Base-by-base conservation (phyloP, 768 basidiomycete species). In the Hydnomerulius pinastri region DNA sequence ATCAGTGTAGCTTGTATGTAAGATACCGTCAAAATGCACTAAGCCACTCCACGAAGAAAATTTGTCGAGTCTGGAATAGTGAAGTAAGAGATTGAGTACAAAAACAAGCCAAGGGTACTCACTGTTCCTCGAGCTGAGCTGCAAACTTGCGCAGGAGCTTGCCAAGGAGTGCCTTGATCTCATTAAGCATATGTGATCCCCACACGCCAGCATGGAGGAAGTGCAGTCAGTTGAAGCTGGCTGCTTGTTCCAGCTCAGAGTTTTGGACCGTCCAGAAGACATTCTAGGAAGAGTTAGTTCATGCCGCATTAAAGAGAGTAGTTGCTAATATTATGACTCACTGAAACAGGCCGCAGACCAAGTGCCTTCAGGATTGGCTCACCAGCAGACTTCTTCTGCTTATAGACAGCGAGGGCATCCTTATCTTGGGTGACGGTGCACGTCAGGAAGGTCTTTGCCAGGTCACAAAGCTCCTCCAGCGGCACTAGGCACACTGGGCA, bases 401-500 rank as follows among this genome's bases (percentile, higher is more conserved):
- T 9, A 18, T 45, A 51, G 9, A 39, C 6, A 2, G 20, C 2
- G 21, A 46, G 18, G 2, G 21, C 38, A 12, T 24, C 17, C 28
- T 33, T 15, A 11, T 18, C 43, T 2, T 51, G 29, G 9, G n/a
- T 17, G 13, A 4, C 17, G 4, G 44, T 32, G 4, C 37, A 10
- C 5, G 24, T 29, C n/a, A 27, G 15, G 4, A 45, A 41, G 4
- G 15, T 18, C 12, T n/a, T 28, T n/a, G 36, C 24, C 2, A 67
- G 49, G 41, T 68, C 50, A 4, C 52, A 44, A 7, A 60, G 64
- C 7, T 67, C 45, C 0, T 65, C 56, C 1, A 51, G 41, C 2
- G 68, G 67, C 7, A 73, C 69, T 0, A 69, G 54, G 49, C 73
- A 76, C 0, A 71, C 53, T 2, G 72, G 71, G 43, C 73, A 75